Conservation (phyloP, 805 yeast genomes). For the Metschnikowia baotianmanensis region DNA sequence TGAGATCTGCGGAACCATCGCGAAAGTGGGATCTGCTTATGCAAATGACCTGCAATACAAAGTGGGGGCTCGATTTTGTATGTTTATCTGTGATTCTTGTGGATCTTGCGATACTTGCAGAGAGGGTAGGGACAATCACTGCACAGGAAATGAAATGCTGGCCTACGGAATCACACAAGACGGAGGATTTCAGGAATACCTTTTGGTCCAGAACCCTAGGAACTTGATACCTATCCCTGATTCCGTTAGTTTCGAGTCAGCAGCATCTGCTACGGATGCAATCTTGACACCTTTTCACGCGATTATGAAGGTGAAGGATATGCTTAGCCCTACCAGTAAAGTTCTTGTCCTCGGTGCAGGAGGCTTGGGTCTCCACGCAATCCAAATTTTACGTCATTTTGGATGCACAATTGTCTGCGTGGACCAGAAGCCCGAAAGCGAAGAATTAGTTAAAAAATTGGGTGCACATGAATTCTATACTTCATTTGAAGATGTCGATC, state of each 20-base stretch:
- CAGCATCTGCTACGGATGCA: slow-evolving; percentile 43
- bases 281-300: slow-evolving; percentile 44
- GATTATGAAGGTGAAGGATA: slow-evolving; percentile 32
- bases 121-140: slow-evolving; percentile 32
- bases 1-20: slow-evolving; percentile 41
- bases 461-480: slow-evolving; percentile 46
- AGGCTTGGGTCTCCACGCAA: slow-evolving; percentile 43
- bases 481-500: slow-evolving; percentile 24
- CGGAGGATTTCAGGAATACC: slow-evolving; percentile 43
- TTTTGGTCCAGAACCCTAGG: slow-evolving; percentile 35
- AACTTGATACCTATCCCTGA: slow-evolving; percentile 40
- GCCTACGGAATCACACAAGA: slow-evolving; percentile 38
- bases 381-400: slow-evolving; percentile 36
- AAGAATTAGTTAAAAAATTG: slow-evolving; percentile 25
- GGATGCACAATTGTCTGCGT: slow-evolving; percentile 34
- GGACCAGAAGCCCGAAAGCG: slow-evolving; percentile 24
- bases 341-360: slow-evolving; percentile 42
- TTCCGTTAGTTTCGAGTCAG: slow-evolving; percentile 35
- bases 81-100: slow-evolving; percentile 32
- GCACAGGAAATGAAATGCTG: slow-evolving; percentile 16
- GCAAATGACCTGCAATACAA: slow-evolving; percentile 23
- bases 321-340: slow-evolving; percentile 32
- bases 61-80: slow-evolving; percentile 30
- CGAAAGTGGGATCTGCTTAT: slow-evolving; percentile 28
- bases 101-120: slow-evolving; percentile 37